Base-by-base conservation (phyloP, 2,329 filamentous ascomycete genomes). In the Didymella pinodella region DNA sequence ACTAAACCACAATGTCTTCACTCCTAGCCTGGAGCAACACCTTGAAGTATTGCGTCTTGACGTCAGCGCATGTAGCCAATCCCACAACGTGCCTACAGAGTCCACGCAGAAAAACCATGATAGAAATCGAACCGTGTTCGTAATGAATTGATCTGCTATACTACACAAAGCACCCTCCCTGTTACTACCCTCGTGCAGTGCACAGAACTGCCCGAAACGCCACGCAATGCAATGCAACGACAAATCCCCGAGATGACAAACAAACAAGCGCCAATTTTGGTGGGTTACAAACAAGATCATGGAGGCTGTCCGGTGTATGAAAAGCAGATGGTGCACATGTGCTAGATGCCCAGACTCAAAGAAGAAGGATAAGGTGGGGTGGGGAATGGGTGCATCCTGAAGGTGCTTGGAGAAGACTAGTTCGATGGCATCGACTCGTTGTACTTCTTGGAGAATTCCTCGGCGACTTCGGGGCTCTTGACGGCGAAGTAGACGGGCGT, bases 371-470 rank as follows among this genome's bases (percentile, higher is more conserved):
- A 28, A 43, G 8, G 40, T 36, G 40, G 25, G 12, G 14, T 14
- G 20, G 18, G 10, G 12, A 26, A n/a, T 11, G 25, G 25, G 32
- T 12, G 16, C 28, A 38, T 11, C 12, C 10, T 25, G 20, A 31
- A 47, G 32, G 34, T 10, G 18, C 5, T 29, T 7, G 26, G 20
- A 16, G 14, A 28, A 28, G 16, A 29, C 49, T 64, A 71, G 54
- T 40, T 61, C 7, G 65, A 62, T 38, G 67, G 68, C 25, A 71
- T 56, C 5, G 63, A 67, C 41, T 65, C 65, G 34, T 74, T 75
- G 61, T 73, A 75, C 59, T 67, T 66, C 2, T 63, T 54, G 11
- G 66, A 67, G 47, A 77, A 70, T 45, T 72, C 69, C n/a, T 67
- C 52, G 11, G 74, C 73, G 20, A 70, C 60, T 22, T 74, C 74